Conservation (phyloP, 2,329 filamentous ascomycete genomes). For the Aspergillus hortae region DNA sequence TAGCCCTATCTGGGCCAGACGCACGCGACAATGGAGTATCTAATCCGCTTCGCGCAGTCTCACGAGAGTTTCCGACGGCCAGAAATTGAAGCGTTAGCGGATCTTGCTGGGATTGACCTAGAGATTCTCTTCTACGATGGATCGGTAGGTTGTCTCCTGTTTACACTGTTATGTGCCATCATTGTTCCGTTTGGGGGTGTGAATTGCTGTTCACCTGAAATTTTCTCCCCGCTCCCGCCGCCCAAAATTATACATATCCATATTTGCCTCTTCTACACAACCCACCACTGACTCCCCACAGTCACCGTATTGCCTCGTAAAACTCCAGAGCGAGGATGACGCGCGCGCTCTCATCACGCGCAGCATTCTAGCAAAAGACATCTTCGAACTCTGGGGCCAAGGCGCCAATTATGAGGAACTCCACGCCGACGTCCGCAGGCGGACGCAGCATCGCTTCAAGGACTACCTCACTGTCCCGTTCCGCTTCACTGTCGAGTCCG, state of each 20-base stretch:
- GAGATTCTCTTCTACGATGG: conserved; percentile 71
- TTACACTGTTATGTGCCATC: neutral
- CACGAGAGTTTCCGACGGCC: conserved; percentile 88
- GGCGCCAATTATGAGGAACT: conserved; percentile 65
- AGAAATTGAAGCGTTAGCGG: conserved; percentile 77
- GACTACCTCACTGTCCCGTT: conserved; percentile 66
- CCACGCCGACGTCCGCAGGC: conserved; percentile 60
- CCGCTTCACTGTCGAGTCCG: conserved; percentile 81
- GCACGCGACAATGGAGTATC: conserved; percentile 60
- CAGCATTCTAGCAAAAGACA: conserved; percentile 75
- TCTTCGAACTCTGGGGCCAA: conserved; percentile 85
- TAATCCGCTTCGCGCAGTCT: conserved; percentile 83
- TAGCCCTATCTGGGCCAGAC: neutral
- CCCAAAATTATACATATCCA: conserved; percentile 1
- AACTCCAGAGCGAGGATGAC: conserved; percentile 60
- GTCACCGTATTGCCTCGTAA: conserved; percentile 83
- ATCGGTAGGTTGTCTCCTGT: conserved; percentile 55
- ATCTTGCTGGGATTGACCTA: conserved; percentile 63
- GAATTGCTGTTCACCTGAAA: neutral
- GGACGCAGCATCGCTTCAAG: conserved; percentile 63
- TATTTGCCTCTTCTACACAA: neutral
- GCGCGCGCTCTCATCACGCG: conserved; percentile 67
- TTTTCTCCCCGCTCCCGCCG: conserved; percentile 1
- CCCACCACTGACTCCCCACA: conserved; percentile 37
- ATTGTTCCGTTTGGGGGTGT: neutral